Base-by-base conservation (phyloP, 257 asterid species). In the Fraxinus americana region DNA sequence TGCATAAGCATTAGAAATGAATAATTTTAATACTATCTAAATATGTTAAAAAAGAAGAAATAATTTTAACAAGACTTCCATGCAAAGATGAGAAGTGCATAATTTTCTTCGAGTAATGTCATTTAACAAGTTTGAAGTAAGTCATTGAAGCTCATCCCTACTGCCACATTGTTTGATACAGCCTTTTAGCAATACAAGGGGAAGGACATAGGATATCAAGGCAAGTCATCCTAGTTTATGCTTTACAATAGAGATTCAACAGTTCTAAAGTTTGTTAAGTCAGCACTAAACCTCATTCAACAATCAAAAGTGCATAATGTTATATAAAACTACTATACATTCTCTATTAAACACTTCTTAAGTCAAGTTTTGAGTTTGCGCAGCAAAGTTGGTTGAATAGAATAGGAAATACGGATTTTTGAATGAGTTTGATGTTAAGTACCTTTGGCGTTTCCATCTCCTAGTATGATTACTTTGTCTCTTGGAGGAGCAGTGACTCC, bases 401-500 rank as follows among this genome's bases (percentile, higher is more conserved):
- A n/a, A n/a, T n/a, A n/a, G n/a, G n/a, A n/a, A n/a, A n/a, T n/a
- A n/a, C n/a, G n/a, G n/a, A n/a, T n/a, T n/a, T n/a, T n/a, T n/a
- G n/a, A n/a, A n/a, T 0, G 27, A 7, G 65, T 54, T 54, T 57
- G 27, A 57, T 57, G 66, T 57, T 19, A 59, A 21, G 2, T 76
- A 91, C 97, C 97, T 83, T 93, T 93, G 41, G 80, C 78, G 76
- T 86, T 90, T 67, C 98, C 98, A 78, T 93, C 97, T 2, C 96
- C 98, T 0, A 81, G 79, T 80, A 93, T 87, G 19, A 79, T 61
- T 0, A 88, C 86, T 83, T 88, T 90, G 72, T 90, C 92, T 45
- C 76, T 81, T 1, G 94, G 94, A n/a, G 97, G 93, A 7, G 93
- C 77, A 7, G 75, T 72, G 82, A 78, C 86, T 6, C 88, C 91